These are phyloP conservation scores for Tuber microsphaerosporum DNA, from an alignment of 495 filamentous ascomycete species.

Conservation along the genomic window DNA sequence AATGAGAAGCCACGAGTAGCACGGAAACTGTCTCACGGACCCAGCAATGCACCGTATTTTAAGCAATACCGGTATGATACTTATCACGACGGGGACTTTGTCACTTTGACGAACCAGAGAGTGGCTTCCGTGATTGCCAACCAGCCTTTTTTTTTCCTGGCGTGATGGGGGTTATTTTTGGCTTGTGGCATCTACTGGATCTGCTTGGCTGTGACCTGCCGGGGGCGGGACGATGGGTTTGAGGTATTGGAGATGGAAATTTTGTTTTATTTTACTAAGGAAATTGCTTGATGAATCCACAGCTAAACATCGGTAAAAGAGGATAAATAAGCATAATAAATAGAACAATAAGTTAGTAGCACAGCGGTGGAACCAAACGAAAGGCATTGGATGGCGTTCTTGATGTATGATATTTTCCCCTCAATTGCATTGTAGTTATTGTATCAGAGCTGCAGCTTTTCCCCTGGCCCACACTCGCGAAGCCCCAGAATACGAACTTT, in stretches of 20 bases:
- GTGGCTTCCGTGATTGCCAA: neutral
- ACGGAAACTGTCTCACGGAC: neutral
- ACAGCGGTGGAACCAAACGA: neutral
- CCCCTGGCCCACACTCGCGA: neutral
- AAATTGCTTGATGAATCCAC: neutral
- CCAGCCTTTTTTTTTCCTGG: neutral
- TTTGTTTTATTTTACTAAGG: neutral
- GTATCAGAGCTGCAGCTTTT: neutral
- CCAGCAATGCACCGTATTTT: neutral
- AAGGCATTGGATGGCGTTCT: constrained; percentile 1
- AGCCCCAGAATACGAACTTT: neutral
- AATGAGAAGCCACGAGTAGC: neutral
- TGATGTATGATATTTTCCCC: neutral
- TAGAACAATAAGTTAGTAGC: neutral
- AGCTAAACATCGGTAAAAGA: neutral
- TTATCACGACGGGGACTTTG: neutral
- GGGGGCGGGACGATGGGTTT: neutral
- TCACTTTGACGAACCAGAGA: neutral
- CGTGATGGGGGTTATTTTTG: neutral
- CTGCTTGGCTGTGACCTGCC: neutral
- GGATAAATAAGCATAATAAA: neutral
- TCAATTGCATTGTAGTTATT: neutral
- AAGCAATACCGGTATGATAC: neutral
- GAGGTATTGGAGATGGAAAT: neutral
- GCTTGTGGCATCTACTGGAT: neutral